phyloP scores from a whole-genome alignment of 2,329 filamentous ascomycete genomes.

The Phyllosticta ampelicida region DNA sequence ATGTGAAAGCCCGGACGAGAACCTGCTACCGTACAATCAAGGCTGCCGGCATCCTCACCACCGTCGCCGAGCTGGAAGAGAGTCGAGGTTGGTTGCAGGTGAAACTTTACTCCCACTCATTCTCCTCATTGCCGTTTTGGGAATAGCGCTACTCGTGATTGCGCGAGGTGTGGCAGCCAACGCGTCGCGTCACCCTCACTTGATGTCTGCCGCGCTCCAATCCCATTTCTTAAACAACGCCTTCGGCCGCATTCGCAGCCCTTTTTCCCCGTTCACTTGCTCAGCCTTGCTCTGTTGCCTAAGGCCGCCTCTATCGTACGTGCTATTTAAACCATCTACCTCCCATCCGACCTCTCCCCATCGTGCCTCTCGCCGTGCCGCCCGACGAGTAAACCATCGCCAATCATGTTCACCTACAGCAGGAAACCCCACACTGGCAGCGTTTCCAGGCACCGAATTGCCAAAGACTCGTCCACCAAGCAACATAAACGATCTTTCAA shows the following conservation, averaged over 20 bases:
- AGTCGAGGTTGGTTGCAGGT: background rate
- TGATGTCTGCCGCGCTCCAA: background rate
- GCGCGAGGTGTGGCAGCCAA: background rate
- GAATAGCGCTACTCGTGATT: background rate
- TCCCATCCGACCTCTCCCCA: background rate
- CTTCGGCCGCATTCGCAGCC: background rate
- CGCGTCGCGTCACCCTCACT: background rate
- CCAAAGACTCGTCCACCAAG: conserved; percentile 28
- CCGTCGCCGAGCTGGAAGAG: background rate
- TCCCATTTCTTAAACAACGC: background rate
- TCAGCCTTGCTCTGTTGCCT: background rate
- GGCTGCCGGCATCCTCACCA: background rate
- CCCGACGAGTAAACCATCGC: background rate
- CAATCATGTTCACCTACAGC: conserved; percentile 27
- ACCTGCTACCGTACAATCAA: background rate
- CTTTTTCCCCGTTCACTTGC: background rate
- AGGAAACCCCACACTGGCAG: conserved; percentile 20
- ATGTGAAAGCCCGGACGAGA: background rate
- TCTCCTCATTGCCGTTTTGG: background rate
- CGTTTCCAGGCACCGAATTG: conserved; percentile 29
- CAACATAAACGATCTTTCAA: conserved; percentile 27
- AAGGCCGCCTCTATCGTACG: background rate
- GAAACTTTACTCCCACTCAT: background rate
- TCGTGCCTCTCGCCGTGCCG: background rate
- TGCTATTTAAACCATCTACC: background rate